These are phyloP conservation scores for Singerocomus inundabilis DNA, from an alignment of 1,284 basidiomycete species.

Conservation along the genomic window DNA sequence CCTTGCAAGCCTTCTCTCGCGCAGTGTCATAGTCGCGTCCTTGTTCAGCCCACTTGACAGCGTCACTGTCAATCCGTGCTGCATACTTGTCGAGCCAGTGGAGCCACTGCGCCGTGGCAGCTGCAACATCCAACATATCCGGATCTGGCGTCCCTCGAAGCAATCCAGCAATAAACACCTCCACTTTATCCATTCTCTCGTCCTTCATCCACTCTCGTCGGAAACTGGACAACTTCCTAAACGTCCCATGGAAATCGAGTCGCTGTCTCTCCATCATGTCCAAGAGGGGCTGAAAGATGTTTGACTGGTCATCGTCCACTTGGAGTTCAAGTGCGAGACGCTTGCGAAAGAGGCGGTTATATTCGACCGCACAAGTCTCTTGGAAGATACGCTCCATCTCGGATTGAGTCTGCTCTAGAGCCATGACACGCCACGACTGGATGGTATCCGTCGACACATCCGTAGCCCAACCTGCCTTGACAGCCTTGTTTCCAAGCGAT, in stretches of 20 bases:
- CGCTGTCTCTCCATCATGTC: conserved; percentile 65
- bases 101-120: conserved; percentile 50
- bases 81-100: conserved; percentile 72
- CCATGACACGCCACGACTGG: conserved; percentile 60
- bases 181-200: conserved; percentile 31
- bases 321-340: conserved; percentile 69
- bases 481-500: conserved; percentile 50
- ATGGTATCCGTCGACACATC: conserved; percentile 53
- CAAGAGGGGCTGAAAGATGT: conserved; percentile 63
- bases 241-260: conserved; percentile 83
- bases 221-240: conserved; percentile 72
- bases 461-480: conserved; percentile 63
- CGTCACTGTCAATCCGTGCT: conserved; percentile 57
- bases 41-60: conserved; percentile 39
- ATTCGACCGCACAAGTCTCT: conserved; percentile 56
- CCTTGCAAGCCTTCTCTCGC: conserved; percentile 45
- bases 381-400: conserved; percentile 61
- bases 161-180: conserved; percentile 49
- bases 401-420: conserved; percentile 49
- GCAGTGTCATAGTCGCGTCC: conserved; percentile 40
- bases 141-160: conserved; percentile 48
- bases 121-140: conserved; percentile 40
- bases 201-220: conserved; percentile 43
- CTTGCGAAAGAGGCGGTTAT: conserved; percentile 67
- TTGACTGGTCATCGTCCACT: conserved; percentile 56